Base-by-base conservation (phyloP, 2,329 filamentous ascomycete genomes). In the Xylariaceae sp. region DNA sequence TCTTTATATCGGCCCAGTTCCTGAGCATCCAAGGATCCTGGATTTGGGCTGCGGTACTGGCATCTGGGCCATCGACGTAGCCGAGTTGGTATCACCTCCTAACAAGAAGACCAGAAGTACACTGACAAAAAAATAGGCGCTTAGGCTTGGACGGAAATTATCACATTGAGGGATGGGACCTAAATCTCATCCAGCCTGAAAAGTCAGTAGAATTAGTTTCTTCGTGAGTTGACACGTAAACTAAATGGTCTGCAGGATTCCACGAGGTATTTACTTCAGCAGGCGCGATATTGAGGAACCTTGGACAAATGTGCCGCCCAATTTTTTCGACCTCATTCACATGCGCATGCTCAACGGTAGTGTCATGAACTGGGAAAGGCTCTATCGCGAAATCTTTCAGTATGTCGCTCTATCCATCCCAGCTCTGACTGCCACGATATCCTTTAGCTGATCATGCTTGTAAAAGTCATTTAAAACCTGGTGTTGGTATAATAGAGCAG, bases 11-110 rank as follows among this genome's bases (percentile, higher is more conserved):
- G 76, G 81, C 55, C 63, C 39, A n/a, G 50, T 70, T 11, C 67
- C 69, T 34, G 59, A 47, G 17, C 60, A 65, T 1, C 71, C 72
- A 2, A 71, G 73, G 46, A 76, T 87, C 44, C 66, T 88, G 40
- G 84, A 88, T 63, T 66, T 96, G 48, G 93, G 91, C 40, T 92
- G 88, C 57, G 93, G 92, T 17, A 96, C 90, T 1, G 91, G 90
- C 38, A 93, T 96, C 55, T 97, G 93, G 93, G 83, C 88, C 39
- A 89, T 95, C 62, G 88, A 93, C 60, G 87, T 96, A 72, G 88
- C 88, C 57, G 85, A 88, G 81, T 90, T 75, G 73, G 83, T 69
- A 42, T 18, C 43, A 43, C 42, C 14, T 34, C 34, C 2, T 31
- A 44, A 31, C n/a, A 34, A 7, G 42, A 33, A 40, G 45, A 19